Evolutionary conservation across 2,329 filamentous ascomycete genomes (phyloP).

Genomic region (Metarhizium rileyi): DNA sequence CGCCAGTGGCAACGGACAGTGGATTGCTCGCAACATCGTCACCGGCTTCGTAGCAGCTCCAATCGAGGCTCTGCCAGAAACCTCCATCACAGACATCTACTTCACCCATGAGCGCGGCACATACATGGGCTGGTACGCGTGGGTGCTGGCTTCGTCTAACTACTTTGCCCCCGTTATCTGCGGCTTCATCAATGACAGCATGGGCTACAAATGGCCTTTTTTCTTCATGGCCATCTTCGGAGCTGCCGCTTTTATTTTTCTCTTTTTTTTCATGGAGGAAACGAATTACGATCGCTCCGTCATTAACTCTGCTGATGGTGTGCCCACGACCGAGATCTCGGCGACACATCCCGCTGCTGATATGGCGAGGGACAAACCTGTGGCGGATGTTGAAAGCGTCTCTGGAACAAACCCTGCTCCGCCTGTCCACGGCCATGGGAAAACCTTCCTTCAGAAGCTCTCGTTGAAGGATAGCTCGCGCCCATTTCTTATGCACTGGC

Average conservation of each 20-base stretch:
- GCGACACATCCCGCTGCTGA: no score
- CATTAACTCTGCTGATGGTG: conserved; percentile 3
- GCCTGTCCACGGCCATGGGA: conserved; percentile 12
- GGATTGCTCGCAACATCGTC: conserved; percentile 35
- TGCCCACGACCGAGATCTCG: not conserved
- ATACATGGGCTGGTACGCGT: conserved; percentile 33
- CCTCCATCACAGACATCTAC: conserved; percentile 31
- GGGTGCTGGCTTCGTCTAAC: conserved; percentile 26
- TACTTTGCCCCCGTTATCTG: conserved; percentile 35
- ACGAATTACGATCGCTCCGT: conserved; percentile 39
- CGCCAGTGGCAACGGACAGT: conserved; percentile 28
- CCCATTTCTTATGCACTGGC: conserved; percentile 28
- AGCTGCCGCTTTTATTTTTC: conserved; percentile 23
- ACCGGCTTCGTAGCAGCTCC: conserved; percentile 34
- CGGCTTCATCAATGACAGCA: conserved; percentile 33
- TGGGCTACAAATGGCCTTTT: conserved; percentile 33
- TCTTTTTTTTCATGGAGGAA: conserved; percentile 51
- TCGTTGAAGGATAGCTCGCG: conserved; percentile 23
- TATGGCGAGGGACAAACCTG: not conserved
- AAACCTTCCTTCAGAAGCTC: conserved; percentile 33
- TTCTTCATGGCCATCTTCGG: conserved; percentile 32
- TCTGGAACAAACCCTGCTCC: not conserved
- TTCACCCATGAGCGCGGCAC: conserved; percentile 33
- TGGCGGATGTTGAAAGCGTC: not conserved
- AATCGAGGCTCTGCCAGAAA: conserved; percentile 36